Evolutionary conservation across 805 yeast species (phyloP), one percentile per base, ranked within the genome.

Genomic region (Wickerhamiella alocasiicola): DNA sequence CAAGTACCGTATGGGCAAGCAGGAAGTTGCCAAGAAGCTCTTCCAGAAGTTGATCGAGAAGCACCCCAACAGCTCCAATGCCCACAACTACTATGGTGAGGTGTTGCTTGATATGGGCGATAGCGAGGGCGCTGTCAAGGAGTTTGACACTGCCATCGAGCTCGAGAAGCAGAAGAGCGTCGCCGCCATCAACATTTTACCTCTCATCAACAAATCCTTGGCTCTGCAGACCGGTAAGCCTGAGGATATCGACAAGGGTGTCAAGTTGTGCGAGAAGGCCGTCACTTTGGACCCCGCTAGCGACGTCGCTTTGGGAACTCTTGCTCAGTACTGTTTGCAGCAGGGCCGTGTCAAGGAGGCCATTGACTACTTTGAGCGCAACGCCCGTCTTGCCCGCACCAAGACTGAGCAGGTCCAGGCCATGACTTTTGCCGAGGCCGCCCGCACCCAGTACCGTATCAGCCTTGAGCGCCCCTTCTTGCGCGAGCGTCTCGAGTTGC

Each of bases 21-120:
- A 59, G 41, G 69, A 65, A 27, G 73, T 68, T 39, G 76, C 88
- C 50, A 78, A 74, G 57, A 68, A 71, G 49, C 63, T 71, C 44
- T 84, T 84, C 63, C 69, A 43, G 36, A 31, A 48, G 24, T 50
- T 59, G 27, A 75, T 72, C 55, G 67, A 70, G 59, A 70, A 70
- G 59, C 83, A 83, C 73, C 87, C 95, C 51, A 72, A 87, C 18
- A 72, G 81, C 40, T 83, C 97, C 42, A 95, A 84, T 61, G 80
- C 85, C 52, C 94, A 91, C 66, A 87, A 84, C 67, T 91, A 85
- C 64, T 85, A 78, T 57, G 98, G 97, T 56, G 98, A 91, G 66
- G 78, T 88, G 38, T 70, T 88, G 54, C 77, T 82, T 47, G 96
- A 88, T 59, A 71, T 71, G 53, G 80, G 79, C 57, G 83, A 81